Percentiles rank a stretch among this genome's conserved stretches.
phyloP scores from a whole-genome alignment of 164 flowering plant species.

The Saururus chinensis region DNA sequence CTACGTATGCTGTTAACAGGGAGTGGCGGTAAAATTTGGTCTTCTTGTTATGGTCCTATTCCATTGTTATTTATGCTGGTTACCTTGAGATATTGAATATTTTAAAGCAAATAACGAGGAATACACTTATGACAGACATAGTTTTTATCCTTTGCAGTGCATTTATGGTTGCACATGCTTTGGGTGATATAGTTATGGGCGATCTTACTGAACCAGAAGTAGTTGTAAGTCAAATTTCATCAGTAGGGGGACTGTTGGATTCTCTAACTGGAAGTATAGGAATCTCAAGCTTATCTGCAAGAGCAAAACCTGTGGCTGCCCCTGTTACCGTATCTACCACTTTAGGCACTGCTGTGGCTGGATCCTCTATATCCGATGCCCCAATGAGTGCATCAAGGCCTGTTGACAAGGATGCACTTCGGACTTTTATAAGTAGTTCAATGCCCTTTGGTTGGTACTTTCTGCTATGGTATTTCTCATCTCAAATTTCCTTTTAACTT shows the following conservation, averaged over 20 bases:
- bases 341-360: slow-evolving; percentile 36
- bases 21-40: no score
- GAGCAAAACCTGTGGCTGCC: slow-evolving; percentile 81
- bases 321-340: slow-evolving; percentile 60
- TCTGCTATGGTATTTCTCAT: slow-evolving; percentile 43
- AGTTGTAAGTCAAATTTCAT: slow-evolving; percentile 52
- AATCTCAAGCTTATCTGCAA: slow-evolving; percentile 72
- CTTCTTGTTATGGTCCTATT: no score
- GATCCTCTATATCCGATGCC: slow-evolving; percentile 55
- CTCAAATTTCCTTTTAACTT: slow-evolving; percentile 10
- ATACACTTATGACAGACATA: not conserved
- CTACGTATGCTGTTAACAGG: no score
- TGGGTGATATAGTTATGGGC: slow-evolving; percentile 73
- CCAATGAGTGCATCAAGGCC: slow-evolving; percentile 59
- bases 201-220: slow-evolving; percentile 83
- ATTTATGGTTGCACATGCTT: slow-evolving; percentile 71
- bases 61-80: no score
- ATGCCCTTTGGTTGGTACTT: slow-evolving; percentile 98
- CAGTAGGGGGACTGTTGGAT: slow-evolving; percentile 92
- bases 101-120: no score
- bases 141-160: slow-evolving; percentile 35
- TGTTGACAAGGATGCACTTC: slow-evolving; percentile 75
- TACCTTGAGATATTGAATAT: no score
- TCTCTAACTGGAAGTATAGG: slow-evolving; percentile 95
- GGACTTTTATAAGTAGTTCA: slow-evolving; percentile 68